Base-by-base conservation (phyloP, 805 yeast genomes). In the Candida insectorum region DNA sequence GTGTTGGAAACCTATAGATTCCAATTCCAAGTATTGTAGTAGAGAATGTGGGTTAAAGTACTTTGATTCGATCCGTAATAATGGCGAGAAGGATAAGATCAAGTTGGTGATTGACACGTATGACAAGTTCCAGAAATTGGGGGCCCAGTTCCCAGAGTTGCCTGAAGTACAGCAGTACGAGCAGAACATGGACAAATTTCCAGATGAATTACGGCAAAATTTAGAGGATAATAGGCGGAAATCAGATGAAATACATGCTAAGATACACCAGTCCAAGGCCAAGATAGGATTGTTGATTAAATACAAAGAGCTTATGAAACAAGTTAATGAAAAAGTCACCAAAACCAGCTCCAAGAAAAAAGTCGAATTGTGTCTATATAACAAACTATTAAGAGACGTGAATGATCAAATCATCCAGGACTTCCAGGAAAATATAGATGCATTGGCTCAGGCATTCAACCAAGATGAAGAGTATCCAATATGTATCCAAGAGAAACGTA, bases 21-120 rank as follows among this genome's bases (percentile, higher is more conserved):
- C 50, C 15, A 55, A 45, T n/a, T 47, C 87, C 21, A 86, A 88
- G 54, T 88, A 84, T 52, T 88, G 97, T 52, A 60, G 77, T 11
- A 71, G 69, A 14, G 84, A 74, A 16, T 95, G 89, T 56, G 96
- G 95, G 4, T 35, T 22, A 31, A 50, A 29, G 39, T 81, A 56
- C 41, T 59, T 43, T 26, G 22, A 34, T 14, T 18, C 17, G 7
- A 7, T 39, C 3, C 11, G 16, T 3, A 16, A 30, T 3, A 28
- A 37, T 13, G 16, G 10, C 13, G 14, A 34, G 5, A 24, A 27
- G 8, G 30, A 29, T 14, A 49, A 45, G 28, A 40, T 44, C 16
- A 39, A 48, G 26, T 36, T 71, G 16, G 22, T 57, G 16, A 30
- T 40, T 7, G 37, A 35, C 16, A 29, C 34, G 3, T 28, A 16